A percentile compares a stretch with the other conserved stretches of the same genome.
Evolutionary conservation across 192 early-diverging fungal species (phyloP).

Genomic region (Podila epicladia): DNA sequence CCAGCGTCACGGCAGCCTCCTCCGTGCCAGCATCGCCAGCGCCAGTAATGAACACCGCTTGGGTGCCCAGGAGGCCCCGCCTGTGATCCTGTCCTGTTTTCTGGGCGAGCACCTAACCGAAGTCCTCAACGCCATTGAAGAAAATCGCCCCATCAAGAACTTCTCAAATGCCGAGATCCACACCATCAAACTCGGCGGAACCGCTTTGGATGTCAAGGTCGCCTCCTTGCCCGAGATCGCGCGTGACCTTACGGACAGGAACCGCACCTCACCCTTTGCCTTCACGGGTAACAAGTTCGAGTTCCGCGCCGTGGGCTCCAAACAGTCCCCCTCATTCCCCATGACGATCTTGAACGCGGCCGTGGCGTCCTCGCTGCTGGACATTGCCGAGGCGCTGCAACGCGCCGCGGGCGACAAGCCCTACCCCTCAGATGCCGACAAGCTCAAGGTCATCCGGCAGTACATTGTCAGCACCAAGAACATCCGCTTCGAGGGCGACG

Average conservation of each 20-base stretch:
- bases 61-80: slow-evolving; percentile 97
- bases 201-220: slow-evolving; percentile 94
- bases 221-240: slow-evolving; percentile 87
- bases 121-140: slow-evolving; percentile 90
- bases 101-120: slow-evolving; percentile 95
- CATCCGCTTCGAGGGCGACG: slow-evolving; percentile 96
- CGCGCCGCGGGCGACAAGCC: slow-evolving; percentile 79
- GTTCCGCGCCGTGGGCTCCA: slow-evolving; percentile 98
- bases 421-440: slow-evolving; percentile 81
- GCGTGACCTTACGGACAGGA: slow-evolving; percentile 97
- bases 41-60: slow-evolving; percentile 97
- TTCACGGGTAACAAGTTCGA: slow-evolving; percentile 99
- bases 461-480: slow-evolving; percentile 81
- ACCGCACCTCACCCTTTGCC: slow-evolving; percentile 98
- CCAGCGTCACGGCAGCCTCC: slow-evolving; percentile 86
- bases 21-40: slow-evolving; percentile 90
- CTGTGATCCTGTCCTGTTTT: slow-evolving; percentile 96
- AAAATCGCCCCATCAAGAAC: slow-evolving; percentile 84
- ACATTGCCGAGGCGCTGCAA: slow-evolving; percentile 78
- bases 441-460: slow-evolving; percentile 83
- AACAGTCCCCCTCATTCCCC: slow-evolving; percentile 97
- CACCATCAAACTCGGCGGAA: slow-evolving; percentile 93
- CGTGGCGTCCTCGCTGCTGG: slow-evolving; percentile 80
- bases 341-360: slow-evolving; percentile 91
- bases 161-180: slow-evolving; percentile 88